A percentile compares a stretch with the other conserved stretches of the same genome.
Evolutionary conservation across 768 basidiomycete species (phyloP).

Genomic region (Nevesoporus exiguus): DNA sequence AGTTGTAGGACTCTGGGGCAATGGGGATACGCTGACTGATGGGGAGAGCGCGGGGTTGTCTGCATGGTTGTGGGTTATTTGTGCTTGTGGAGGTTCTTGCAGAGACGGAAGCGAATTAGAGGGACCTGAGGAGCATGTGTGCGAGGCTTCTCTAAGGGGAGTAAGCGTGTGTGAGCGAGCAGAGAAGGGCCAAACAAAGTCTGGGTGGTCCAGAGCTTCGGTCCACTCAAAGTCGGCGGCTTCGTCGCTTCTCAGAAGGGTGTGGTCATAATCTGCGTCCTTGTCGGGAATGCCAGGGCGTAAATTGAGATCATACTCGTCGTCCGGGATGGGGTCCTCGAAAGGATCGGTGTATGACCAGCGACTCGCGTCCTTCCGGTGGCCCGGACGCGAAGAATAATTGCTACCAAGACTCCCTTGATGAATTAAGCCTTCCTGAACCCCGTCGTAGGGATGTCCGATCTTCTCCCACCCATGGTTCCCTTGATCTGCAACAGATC

Average conservation of each 20-base stretch:
- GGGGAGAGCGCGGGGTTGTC: slow-evolving; percentile 22
- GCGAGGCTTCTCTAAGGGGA: slow-evolving; percentile 34
- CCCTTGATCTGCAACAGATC: slow-evolving; percentile 16
- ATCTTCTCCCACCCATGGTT: slow-evolving; percentile 22
- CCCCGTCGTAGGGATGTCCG: slow-evolving; percentile 8
- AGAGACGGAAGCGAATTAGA: slow-evolving; percentile 25
- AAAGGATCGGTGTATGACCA: slow-evolving; percentile 49
- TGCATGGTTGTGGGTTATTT: slow-evolving; percentile 26
- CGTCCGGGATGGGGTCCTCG: slow-evolving; percentile 26
- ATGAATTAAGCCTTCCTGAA: slow-evolving; percentile 22
- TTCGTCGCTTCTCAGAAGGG: slow-evolving; percentile 9
- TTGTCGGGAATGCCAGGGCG: slow-evolving; percentile 12
- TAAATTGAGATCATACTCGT: slow-evolving; percentile 16
- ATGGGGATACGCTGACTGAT: slow-evolving; percentile 11
- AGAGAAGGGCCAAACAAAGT: slow-evolving; percentile 14
- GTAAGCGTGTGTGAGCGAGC: slow-evolving; percentile 28
- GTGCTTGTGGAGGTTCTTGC: slow-evolving; percentile 22
- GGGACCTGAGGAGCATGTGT: slow-evolving; percentile 16
- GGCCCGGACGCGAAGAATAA: slow-evolving; percentile 6
- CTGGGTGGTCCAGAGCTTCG: slow-evolving; percentile 8
- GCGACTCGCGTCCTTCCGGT: slow-evolving; percentile 13
- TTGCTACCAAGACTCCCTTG: slow-evolving; percentile 11
- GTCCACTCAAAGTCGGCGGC: slow-evolving; percentile 15
- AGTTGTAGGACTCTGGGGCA: slow-evolving; percentile 21
- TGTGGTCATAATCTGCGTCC: slow-evolving; percentile 19